Evolutionary conservation across 441 rosid genomes (phyloP).

Genomic region (Corymbia calophylla): DNA sequence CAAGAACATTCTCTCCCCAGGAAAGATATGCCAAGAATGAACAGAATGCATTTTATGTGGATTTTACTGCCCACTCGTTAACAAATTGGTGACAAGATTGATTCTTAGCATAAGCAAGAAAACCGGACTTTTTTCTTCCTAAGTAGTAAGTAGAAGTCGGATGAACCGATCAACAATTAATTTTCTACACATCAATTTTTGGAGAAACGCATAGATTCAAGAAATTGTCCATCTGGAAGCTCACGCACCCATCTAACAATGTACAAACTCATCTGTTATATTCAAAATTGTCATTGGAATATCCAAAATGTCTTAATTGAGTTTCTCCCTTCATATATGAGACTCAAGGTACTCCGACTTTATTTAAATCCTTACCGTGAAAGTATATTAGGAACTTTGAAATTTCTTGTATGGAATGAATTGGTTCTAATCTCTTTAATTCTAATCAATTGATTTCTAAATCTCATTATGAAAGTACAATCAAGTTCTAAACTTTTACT

Average conservation of each 20-base stretch:
- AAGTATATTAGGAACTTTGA: neutral
- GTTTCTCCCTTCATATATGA: neutral
- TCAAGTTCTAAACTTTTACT: too few relatives aligned
- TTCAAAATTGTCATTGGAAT: neutral
- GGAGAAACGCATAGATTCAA: neutral
- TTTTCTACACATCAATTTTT: neutral
- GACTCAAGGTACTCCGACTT: neutral
- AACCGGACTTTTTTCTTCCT: neutral
- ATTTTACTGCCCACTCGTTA: neutral
- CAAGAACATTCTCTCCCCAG: neutral
- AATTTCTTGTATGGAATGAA: neutral
- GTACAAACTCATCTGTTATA: neutral
- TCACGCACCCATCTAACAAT: rapidly evolving
- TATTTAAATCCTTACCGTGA: rapidly evolving
- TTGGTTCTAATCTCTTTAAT: too few relatives aligned
- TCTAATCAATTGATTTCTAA: neutral
- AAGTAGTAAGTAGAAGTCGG: neutral
- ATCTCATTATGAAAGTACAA: neutral
- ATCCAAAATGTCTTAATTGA: neutral
- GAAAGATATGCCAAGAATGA: neutral
- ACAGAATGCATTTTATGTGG: neutral
- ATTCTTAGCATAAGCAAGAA: neutral
- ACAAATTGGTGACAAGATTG: neutral
- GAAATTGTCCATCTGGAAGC: neutral
- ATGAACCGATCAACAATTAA: neutral